phyloP scores from a whole-genome alignment of 768 basidiomycete species.

The Leucocoprinus birnbaumii region DNA sequence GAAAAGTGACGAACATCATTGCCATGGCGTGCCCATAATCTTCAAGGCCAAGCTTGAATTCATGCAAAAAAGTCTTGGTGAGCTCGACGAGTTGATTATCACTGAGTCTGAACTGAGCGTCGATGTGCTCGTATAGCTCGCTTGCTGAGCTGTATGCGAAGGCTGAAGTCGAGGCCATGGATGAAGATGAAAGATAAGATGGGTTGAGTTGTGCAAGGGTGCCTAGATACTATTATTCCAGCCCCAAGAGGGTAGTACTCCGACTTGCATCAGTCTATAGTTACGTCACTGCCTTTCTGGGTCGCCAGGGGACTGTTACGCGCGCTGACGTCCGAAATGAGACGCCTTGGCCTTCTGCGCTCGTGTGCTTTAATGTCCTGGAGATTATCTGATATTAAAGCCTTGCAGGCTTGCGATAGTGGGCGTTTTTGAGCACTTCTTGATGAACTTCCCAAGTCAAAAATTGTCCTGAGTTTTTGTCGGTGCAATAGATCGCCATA shows the following conservation, averaged over 20 bases:
- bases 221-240: background rate
- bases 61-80: slow-evolving; percentile 75
- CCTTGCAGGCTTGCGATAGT: too few species aligned
- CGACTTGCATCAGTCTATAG: background rate
- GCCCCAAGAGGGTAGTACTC: slow-evolving; percentile 2
- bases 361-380: too few species aligned
- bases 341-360: too few species aligned
- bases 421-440: too few species aligned
- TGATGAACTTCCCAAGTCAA: too few species aligned
- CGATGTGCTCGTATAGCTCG: slow-evolving; percentile 59
- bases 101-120: slow-evolving; percentile 68
- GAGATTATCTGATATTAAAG: background rate
- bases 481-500: background rate
- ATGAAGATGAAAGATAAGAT: slow-evolving; percentile 4
- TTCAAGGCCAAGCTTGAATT: slow-evolving; percentile 72
- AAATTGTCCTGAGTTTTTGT: too few species aligned
- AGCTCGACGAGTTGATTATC: slow-evolving; percentile 63
- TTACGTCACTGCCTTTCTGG: slow-evolving; percentile 5
- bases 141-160: slow-evolving; percentile 40
- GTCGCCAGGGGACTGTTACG: background rate
- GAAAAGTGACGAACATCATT: slow-evolving; percentile 67
- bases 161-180: slow-evolving; percentile 43
- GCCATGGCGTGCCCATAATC: slow-evolving; percentile 82
- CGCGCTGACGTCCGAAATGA: too few species aligned
- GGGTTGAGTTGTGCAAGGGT: background rate